Evolutionary conservation across 1,139 yeast species (phyloP), one percentile per base, ranked within the genome.

Genomic region (Saccharomyces hybrid): DNA sequence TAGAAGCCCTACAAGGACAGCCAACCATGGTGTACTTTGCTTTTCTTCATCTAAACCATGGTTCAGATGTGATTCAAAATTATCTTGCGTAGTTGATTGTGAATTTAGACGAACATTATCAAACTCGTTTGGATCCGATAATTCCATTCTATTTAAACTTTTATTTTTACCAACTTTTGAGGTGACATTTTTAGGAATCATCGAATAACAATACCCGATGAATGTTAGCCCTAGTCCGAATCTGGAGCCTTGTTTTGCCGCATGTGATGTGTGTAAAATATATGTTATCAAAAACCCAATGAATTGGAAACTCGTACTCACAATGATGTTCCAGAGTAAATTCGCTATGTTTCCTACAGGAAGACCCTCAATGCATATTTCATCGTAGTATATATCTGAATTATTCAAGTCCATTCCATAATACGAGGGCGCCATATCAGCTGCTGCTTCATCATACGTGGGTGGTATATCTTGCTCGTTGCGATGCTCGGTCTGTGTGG

Each of bases 341-440:
- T 88, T 89, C 48, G 95, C 84, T 28, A 88, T 70, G 64, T 88
- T 87, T 1, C 99, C 99, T n/a, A 91, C 98, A 0, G 99, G 98
- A 59, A 95, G 75, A 0, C 98, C 98, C 61, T 93, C 96, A 46
- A 95, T 91, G 70, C 89, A 89, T 46, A 93, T 84, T 69, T 91
- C 98, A 67, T 93, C 97, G 52, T 75, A 75, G 55, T 85, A 87
- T 60, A 69, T 55, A n/a, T 65, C 68, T 3, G 66, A 59, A 56
- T 90, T 89, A 14, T 91, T 89, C 1, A 95, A 82, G 66, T 90
- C 80, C 53, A 91, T 84, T 69, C 95, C 99, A 96, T 97, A 95
- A 70, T 95, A 95, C 48, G 96, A 96, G 0, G 99, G 99, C 0
- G 95, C 83, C 25, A 95, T 82, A 69, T 93, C 99, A 2, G 93